Base-by-base conservation (phyloP, 2,329 filamentous ascomycete species). In the Aspergillus sp. region DNA sequence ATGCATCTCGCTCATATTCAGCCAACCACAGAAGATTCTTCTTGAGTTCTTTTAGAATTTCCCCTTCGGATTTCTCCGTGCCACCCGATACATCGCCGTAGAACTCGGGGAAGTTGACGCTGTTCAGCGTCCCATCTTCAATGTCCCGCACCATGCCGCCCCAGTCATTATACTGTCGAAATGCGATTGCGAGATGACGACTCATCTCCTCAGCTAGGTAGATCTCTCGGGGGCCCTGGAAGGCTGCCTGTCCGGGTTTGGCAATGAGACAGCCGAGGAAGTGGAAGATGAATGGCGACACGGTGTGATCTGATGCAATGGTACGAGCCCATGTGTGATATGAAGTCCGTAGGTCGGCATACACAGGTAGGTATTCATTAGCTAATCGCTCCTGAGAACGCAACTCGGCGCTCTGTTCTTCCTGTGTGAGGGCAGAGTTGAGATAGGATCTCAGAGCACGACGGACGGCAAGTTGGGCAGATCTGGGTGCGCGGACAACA, bases 131-230 rank as follows among this genome's bases (percentile, higher is more conserved):
- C 6, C 19, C 12, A 35, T 46, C 43, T 2, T 33, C 44, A 5
- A 27, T 35, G 58, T 63, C 60, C 2, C 59, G 52, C 5, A 33
- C 34, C 2, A 49, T 26, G 9, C 51, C 59, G 1, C 57, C 60
- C 13, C 51, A 56, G 39, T 63, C 59, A 39, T 61, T 63, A 38
- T 59, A 59, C 53, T 45, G 37, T 4, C 59, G 50, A 43, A 57
- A 58, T 50, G 59, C 52, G 6, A 36, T 48, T 1, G 57, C 51
- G 7, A 62, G 44, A 43, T 57, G 56, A 11, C 47, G 33, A 26
- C 45, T 48, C 9, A 58, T 12, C 27, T 34, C 47, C 30, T 47
- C 12, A 6, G 43, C 42, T 11, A 56, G 40, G 40, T 61, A 61
- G 13, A 44, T 39, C 33, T 43, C 37, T 11, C 36, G 28, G 3